These are phyloP conservation scores for Moesziomyces globuligerus DNA, from an alignment of 1,284 basidiomycete species.

Conservation along the genomic window DNA sequence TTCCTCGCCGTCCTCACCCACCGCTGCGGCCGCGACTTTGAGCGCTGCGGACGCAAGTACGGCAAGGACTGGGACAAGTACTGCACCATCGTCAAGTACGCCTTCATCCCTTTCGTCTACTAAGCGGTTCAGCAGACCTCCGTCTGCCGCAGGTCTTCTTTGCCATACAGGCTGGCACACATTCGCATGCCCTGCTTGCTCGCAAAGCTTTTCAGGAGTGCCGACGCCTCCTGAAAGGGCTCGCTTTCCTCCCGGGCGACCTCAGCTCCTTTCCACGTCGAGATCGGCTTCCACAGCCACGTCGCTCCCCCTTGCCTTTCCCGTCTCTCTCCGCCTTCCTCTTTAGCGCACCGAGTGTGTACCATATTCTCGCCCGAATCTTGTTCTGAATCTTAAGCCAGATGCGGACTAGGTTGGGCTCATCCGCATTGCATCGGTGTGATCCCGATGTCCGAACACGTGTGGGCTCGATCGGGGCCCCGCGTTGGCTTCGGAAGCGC, in stretches of 20 bases:
- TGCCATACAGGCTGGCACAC: no score
- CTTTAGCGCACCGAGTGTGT: background rate
- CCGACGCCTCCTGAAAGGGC: background rate
- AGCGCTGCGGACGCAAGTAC: constrained; percentile 83
- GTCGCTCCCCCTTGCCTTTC: background rate
- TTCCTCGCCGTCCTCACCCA: constrained; percentile 63
- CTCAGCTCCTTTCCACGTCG: background rate
- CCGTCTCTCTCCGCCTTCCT: background rate
- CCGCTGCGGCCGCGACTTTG: constrained; percentile 60
- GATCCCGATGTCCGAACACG: background rate
- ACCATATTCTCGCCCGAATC: background rate
- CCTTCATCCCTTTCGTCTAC: constrained; percentile 80
- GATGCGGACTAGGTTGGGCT: background rate
- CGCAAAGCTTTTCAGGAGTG: background rate
- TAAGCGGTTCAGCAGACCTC: constrained; percentile 49
- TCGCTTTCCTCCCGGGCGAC: background rate
- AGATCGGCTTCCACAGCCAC: background rate
- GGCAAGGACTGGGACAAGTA: constrained; percentile 64
- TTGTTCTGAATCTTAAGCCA: background rate
- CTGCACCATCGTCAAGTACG: constrained; percentile 77
- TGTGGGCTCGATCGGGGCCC: background rate
- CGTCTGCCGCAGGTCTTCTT: no score
- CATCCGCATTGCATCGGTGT: background rate
- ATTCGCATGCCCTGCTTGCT: no score
- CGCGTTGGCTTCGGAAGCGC: no score